Percentiles rank a stretch among this genome's conserved stretches.
phyloP scores from a whole-genome alignment of 306 rosid genomes.

The Pterocarpus macrocarpus region DNA sequence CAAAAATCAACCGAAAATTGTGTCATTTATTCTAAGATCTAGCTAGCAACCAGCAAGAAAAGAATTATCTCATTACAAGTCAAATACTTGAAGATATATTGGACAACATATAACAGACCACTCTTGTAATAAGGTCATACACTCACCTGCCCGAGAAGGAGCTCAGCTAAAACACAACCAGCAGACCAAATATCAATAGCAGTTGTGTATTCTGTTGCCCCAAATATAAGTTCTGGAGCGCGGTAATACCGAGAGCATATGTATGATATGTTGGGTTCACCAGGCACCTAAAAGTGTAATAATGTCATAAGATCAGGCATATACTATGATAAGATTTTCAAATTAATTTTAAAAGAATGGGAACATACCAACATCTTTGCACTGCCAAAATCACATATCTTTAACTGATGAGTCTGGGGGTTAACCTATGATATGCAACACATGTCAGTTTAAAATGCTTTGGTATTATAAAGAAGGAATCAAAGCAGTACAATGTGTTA shows the following conservation, averaged over 20 bases:
- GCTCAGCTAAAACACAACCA: slow-evolving; percentile 95
- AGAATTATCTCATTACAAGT: slow-evolving; percentile 2
- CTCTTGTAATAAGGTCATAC: background rate
- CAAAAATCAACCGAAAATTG: slow-evolving; percentile 37
- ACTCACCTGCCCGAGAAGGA: slow-evolving; percentile 91
- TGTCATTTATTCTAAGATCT: background rate
- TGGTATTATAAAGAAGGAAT: background rate
- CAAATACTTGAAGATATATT: background rate
- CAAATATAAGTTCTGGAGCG: slow-evolving; percentile 98
- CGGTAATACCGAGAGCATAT: slow-evolving; percentile 95
- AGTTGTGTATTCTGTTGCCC: slow-evolving; percentile 93
- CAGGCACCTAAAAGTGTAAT: slow-evolving; percentile 72
- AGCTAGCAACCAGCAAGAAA: background rate
- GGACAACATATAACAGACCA: background rate
- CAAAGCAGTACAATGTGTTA: background rate
- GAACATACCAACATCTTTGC: slow-evolving; percentile 93
- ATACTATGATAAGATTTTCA: slow-evolving; percentile 20
- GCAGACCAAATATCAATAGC: slow-evolving; percentile 98
- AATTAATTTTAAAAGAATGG: background rate
- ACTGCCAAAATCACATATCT: slow-evolving; percentile 97
- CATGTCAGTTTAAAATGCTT: slow-evolving; percentile 27
- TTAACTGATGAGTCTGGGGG: slow-evolving; percentile 85
- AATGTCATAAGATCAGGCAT: slow-evolving; percentile 37
- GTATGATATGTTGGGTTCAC: slow-evolving; percentile 97
- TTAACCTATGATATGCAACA: slow-evolving; percentile 67